A percentile compares a stretch with the other conserved stretches of the same genome.
phyloP scores from a whole-genome alignment of 2,329 filamentous ascomycete genomes.

The Lasiodiplodia citricola region DNA sequence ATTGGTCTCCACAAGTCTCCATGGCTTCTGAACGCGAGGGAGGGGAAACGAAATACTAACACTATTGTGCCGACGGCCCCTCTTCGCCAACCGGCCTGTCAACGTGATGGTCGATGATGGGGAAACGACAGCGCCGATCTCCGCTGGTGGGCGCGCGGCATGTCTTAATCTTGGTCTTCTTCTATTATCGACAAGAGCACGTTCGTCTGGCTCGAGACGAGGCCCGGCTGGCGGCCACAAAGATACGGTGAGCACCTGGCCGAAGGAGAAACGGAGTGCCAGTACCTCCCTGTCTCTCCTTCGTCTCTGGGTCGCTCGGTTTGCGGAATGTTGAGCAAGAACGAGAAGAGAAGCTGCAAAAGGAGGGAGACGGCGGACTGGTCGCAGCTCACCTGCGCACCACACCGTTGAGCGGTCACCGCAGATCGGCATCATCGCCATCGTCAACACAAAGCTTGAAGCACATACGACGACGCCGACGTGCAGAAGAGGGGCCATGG shows the following conservation, averaged over 20 bases:
- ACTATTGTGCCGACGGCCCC: not conserved
- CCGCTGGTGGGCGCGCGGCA: not conserved
- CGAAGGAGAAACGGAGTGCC: not conserved
- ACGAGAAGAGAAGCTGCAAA: not conserved
- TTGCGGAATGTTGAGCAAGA: not conserved
- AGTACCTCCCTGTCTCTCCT: not conserved
- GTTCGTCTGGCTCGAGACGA: not conserved
- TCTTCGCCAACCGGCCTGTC: not conserved
- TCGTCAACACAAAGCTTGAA: not conserved
- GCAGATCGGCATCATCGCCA: not conserved
- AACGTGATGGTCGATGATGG: not conserved
- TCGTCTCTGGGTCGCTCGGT: not conserved
- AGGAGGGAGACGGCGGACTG: not conserved
- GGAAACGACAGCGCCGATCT: not conserved
- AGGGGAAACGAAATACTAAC: not conserved
- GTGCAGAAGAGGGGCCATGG: not conserved
- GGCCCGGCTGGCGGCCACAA: not conserved
- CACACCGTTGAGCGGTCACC: not conserved
- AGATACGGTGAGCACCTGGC: not conserved
- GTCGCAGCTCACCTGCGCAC: not conserved
- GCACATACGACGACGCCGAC: not conserved
- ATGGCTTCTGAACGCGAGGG: not conserved
- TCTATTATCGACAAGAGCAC: not conserved
- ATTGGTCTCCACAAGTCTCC: not conserved
- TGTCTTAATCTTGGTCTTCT: not conserved